Evolutionary conservation across 2,329 filamentous ascomycete genomes (phyloP), one percentile per base, ranked within the genome.

Genomic region (Aspergillus sp.): DNA sequence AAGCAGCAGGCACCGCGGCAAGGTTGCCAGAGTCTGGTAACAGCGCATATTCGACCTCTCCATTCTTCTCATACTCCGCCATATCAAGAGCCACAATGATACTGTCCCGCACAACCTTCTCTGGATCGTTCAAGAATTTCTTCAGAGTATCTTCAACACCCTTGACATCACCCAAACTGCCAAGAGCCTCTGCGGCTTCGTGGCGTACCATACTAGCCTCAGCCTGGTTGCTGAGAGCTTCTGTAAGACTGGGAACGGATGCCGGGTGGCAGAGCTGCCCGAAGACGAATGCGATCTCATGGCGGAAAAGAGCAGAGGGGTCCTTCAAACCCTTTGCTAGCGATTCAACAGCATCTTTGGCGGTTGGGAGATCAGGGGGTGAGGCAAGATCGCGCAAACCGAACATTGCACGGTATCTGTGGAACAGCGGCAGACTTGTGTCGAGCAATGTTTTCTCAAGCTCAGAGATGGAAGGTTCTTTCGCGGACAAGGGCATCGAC

Each of bases 211-310:
- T 99, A 69, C 93, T 92, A 23, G 86, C 89, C 78, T 99, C 95
- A 55, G 90, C 81, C 49, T 84, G 79, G 73, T 99, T 83, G 68
- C 89, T 89, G 58, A 99, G 81, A 1, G 90, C 87, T 52, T 85
- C 86, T 15, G 89, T 89, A 58, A 99, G 84, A 59, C 91, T 91
- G 4, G 95, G 93, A 65, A 99, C 97, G 1, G 92, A 96, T n/a
- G 93, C 93, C 1, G 95, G 95, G 71, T 99, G 95, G 55, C 90
- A 92, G 52, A 99, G 82, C 75, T 99, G 95, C 55, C 95, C 95
- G 67, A 99, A 99, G 14, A 99, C 95, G 73, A 99, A 99, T 14
- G 95, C 95, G 64, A 99, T 92, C 74, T 99, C 95, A 78, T 99
- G 95, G 65, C 95, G 88, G 83, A 99, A 98, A 7, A 99, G 86